Conservation (phyloP, 371 early-diverging fungal species). For the Synchytrium microbalum region DNA sequence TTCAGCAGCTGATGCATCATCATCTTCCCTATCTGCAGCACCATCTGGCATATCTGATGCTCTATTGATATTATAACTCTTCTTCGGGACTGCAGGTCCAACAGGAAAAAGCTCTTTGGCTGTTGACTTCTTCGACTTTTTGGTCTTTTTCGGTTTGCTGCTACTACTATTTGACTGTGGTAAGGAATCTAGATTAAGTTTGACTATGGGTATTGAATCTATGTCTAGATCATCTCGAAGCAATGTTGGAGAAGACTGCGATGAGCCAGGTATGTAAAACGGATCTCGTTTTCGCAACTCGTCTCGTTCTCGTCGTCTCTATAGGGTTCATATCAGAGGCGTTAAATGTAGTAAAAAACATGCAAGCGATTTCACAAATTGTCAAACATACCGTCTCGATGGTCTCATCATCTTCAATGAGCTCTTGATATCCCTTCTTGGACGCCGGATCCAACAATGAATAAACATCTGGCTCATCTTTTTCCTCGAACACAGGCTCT, state of each 20-base stretch:
- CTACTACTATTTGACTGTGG: not conserved
- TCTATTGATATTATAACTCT: conserved; percentile 22
- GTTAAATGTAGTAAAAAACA: conserved; percentile 18
- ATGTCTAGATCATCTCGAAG: conserved; percentile 38
- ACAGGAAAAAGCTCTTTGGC: conserved; percentile 33
- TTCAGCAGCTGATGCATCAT: not conserved
- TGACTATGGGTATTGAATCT: conserved; percentile 75
- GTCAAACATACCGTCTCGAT: conserved; percentile 8
- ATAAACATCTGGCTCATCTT: conserved; percentile 28
- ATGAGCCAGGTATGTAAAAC: conserved; percentile 57
- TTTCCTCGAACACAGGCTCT: conserved; percentile 7
- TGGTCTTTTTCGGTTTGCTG: conserved; percentile 22
- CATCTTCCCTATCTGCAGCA: conserved; percentile 1
- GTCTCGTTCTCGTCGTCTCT: conserved; percentile 52
- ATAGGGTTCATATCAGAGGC: conserved; percentile 5
- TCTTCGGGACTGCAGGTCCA: conserved; percentile 29
- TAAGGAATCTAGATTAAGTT: conserved; percentile 53
- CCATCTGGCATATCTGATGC: conserved; percentile 27
- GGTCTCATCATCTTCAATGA: conserved; percentile 8
- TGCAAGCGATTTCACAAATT: conserved; percentile 24
- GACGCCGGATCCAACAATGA: not conserved
- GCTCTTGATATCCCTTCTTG: conserved; percentile 4
- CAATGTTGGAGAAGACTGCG: not conserved
- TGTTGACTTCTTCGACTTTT: conserved; percentile 25
- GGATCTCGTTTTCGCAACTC: conserved; percentile 63